These are phyloP conservation scores for Cordyceps javanica DNA, from an alignment of 2,329 filamentous ascomycete species.

Conservation along the genomic window DNA sequence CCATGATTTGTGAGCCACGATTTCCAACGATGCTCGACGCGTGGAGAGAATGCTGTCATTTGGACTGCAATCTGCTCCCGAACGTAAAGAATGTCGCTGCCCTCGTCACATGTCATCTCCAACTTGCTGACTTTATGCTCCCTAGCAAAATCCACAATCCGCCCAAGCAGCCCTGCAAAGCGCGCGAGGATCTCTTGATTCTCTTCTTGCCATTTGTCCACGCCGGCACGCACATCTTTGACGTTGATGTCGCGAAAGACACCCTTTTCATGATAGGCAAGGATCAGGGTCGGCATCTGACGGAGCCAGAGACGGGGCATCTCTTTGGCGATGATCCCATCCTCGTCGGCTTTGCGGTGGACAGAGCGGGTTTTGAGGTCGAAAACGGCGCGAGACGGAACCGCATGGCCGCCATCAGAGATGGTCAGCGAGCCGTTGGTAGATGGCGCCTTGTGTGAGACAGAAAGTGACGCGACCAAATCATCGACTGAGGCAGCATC, in stretches of 20 bases:
- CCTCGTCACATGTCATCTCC: slow-evolving; percentile 19
- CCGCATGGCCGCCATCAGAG: slow-evolving; percentile 15
- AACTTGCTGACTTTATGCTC: slow-evolving; percentile 16
- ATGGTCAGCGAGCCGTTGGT: slow-evolving; percentile 11
- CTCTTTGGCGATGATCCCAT: slow-evolving; percentile 24
- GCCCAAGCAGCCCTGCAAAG: slow-evolving; percentile 19
- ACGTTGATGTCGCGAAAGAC: slow-evolving; percentile 28
- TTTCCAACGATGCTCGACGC: slow-evolving; percentile 20
- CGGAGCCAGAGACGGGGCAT: slow-evolving; percentile 32
- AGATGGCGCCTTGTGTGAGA: background rate
- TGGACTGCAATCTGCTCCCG: slow-evolving; percentile 18
- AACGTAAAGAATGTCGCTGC: slow-evolving; percentile 18
- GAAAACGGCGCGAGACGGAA: slow-evolving; percentile 27
- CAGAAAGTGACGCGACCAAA: background rate
- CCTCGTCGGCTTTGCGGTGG: slow-evolving; percentile 14
- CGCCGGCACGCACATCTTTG: slow-evolving; percentile 20
- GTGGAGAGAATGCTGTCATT: slow-evolving; percentile 20
- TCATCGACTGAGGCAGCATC: background rate
- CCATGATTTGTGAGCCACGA: background rate
- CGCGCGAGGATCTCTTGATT: slow-evolving; percentile 20
- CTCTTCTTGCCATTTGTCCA: slow-evolving; percentile 26
- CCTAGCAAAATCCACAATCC: slow-evolving; percentile 17
- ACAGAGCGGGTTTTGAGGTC: slow-evolving; percentile 33
- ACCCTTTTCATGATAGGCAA: slow-evolving; percentile 29
- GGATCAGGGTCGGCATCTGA: slow-evolving; percentile 29